These are phyloP conservation scores for Cyberlindnera amylophila DNA, from an alignment of 805 yeast species.

Conservation along the genomic window DNA sequence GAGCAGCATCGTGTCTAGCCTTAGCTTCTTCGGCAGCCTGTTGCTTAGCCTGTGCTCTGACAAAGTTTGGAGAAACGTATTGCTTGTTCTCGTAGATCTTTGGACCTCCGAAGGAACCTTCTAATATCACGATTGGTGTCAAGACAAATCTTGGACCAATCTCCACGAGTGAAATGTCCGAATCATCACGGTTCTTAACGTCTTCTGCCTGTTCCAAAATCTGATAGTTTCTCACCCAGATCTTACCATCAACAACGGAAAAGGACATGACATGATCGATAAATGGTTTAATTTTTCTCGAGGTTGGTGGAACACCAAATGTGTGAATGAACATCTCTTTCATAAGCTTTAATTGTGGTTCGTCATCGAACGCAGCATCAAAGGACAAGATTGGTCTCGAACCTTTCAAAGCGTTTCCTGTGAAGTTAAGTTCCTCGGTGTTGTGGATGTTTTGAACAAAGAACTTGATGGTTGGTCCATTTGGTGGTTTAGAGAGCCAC, in stretches of 20 bases:
- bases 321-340: conserved; percentile 79
- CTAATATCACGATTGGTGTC: conserved; percentile 85
- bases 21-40: conserved; percentile 77
- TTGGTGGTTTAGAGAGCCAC: conserved; percentile 95
- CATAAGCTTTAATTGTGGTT: conserved; percentile 66
- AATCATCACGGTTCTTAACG: conserved; percentile 49
- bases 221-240: conserved; percentile 95
- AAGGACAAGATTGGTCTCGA: conserved; percentile 92
- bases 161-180: conserved; percentile 76
- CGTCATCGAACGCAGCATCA: conserved; percentile 69
- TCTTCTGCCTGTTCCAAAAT: conserved; percentile 63
- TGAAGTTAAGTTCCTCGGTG: conserved; percentile 90
- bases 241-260: conserved; percentile 85
- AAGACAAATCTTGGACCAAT: conserved; percentile 95
- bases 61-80: conserved; percentile 93
- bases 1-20: conserved; percentile 74
- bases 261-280: conserved; percentile 93
- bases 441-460: conserved; percentile 94
- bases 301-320: conserved; percentile 93
- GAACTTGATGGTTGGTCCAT: conserved; percentile 95
- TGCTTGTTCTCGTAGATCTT: conserved; percentile 96
- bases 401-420: conserved; percentile 94
- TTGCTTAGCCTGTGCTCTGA: conserved; percentile 82
- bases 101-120: conserved; percentile 97
- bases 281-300: conserved; percentile 92